Percentiles rank a stretch among this genome's conserved stretches.
Conservation (phyloP, 2,329 filamentous ascomycete genomes). For the Diaporthe capsici region DNA sequence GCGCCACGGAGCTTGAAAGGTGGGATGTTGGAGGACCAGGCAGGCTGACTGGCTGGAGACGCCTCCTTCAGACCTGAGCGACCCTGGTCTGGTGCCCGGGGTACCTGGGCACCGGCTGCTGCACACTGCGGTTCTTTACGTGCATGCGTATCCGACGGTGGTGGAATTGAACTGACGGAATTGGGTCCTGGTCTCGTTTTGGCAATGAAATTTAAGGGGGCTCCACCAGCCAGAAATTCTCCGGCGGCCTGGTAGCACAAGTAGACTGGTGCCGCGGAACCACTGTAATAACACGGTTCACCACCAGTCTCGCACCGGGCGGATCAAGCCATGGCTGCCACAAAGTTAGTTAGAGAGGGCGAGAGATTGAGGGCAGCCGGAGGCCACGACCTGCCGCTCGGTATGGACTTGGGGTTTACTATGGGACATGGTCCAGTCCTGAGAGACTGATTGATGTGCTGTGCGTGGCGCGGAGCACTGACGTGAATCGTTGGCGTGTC, state of each 20-base stretch:
- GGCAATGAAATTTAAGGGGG: conserved; percentile 33
- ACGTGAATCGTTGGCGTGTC: conserved; percentile 22
- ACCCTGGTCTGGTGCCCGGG: conserved; percentile 10
- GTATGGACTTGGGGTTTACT: neutral
- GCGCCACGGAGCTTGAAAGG: conserved; percentile 24
- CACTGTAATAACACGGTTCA: conserved; percentile 15
- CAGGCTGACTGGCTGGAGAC: conserved; percentile 20
- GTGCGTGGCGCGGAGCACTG: conserved; percentile 27
- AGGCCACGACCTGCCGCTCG: conserved; percentile 10
- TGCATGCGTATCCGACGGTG: neutral
- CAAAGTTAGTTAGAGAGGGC: conserved; percentile 13
- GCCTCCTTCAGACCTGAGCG: conserved; percentile 5
- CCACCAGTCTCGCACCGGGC: conserved; percentile 7
- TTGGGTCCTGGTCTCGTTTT: conserved; percentile 29
- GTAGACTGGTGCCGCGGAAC: conserved; percentile 5
- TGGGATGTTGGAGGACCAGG: neutral
- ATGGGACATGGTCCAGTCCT: conserved; percentile 5
- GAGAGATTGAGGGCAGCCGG: neutral
- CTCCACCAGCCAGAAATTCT: conserved; percentile 32
- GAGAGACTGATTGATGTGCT: neutral
- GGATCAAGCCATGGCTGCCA: conserved; percentile 22
- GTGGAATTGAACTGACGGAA: conserved; percentile 1
- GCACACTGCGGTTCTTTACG: neutral
- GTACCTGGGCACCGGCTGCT: neutral
- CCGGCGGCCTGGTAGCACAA: conserved; percentile 16